A percentile compares a stretch with the other conserved stretches of the same genome.
phyloP scores from a whole-genome alignment of 1,284 basidiomycete species.

The Trametes polyzona region DNA sequence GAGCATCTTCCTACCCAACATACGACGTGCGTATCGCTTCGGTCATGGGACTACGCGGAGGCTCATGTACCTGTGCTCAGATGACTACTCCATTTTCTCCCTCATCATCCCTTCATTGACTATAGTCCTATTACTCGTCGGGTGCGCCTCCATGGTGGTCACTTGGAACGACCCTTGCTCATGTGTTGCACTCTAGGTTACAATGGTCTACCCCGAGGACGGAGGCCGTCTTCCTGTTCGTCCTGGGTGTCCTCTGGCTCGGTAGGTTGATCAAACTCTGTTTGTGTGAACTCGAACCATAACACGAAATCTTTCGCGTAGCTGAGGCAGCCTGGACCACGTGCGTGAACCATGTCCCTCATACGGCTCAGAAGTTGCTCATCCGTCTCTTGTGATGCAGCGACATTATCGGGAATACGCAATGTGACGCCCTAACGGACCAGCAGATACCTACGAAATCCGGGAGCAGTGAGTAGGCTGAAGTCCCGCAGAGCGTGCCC shows the following conservation, averaged over 20 bases:
- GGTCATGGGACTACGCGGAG: neutral
- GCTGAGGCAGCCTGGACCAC: conserved; percentile 76
- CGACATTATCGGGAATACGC: conserved; percentile 67
- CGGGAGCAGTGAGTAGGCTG: conserved; percentile 53
- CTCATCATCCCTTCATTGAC: conserved; percentile 66
- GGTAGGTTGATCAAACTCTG: conserved; percentile 44
- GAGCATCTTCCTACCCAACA: conserved; percentile 61
- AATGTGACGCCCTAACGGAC: conserved; percentile 60
- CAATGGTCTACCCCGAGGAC: conserved; percentile 70
- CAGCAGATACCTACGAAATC: conserved; percentile 54
- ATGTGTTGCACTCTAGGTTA: conserved; percentile 43
- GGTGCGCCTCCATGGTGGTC: conserved; percentile 21
- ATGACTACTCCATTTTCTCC: conserved; percentile 69
- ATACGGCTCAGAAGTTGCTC: conserved; percentile 1
- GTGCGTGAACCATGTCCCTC: conserved; percentile 44
- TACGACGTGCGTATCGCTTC: conserved; percentile 54
- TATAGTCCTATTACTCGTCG: conserved; percentile 52
- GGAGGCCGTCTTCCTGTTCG: conserved; percentile 58
- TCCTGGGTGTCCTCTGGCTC: conserved; percentile 68
- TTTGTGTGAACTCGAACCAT: neutral
- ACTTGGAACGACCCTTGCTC: neutral
- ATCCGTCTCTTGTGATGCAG: conserved; percentile 41
- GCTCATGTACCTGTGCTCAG: conserved; percentile 39
- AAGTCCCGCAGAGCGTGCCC: neutral
- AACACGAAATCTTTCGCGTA: conserved; percentile 31